Base-by-base conservation (phyloP, 1,284 basidiomycete species). In the Vanrija sp. region DNA sequence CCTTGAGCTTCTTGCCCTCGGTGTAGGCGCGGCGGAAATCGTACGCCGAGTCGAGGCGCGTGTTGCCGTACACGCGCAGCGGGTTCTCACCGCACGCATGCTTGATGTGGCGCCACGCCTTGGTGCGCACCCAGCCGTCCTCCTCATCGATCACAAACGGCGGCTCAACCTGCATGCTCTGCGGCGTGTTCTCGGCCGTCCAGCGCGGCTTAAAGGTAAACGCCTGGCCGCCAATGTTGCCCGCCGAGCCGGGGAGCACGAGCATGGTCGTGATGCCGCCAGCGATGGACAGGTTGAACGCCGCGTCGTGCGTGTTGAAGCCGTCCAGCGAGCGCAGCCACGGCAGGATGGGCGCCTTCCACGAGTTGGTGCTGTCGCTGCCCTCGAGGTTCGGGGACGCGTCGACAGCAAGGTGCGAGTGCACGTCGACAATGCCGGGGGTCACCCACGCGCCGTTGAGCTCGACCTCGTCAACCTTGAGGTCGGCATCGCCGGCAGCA, bases 361-460 rank as follows among this genome's bases (percentile, higher is more conserved):
- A 46, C 28, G 72, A 74, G 67, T 79, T 79, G 51, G 68, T 72
- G 56, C 80, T 78, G 43, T 65, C 63, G 3, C 62, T 55, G 74
- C 86, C 86, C 21, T 66, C 60, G 25, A 85, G 76, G 16, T 77
- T 66, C 0, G 89, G 89, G 2, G 82, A 69, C 51, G 85, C 81
- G 60, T 84, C 74, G 7, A 91, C 76, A 1, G 88, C 90, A 19
- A 91, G 74, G 68, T 92, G 90, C 2, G 87, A 88, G 73, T 94
- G 86, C 59, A 91, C 76, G 68, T 91, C 88, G 39, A 91, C 85
- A 49, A 87, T 81, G 15, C 78, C 78, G 18, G 79, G 79, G 0
- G 79, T 78, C 19, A 80, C 67, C 78, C 79, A 81, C 18, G 75
- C 75, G 3, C 81, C 78, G 26, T 70, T 43, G 0, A 79, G 69